These are phyloP conservation scores for Penicillium macrosclerotiorum DNA, from an alignment of 495 filamentous ascomycete species.

Conservation along the genomic window DNA sequence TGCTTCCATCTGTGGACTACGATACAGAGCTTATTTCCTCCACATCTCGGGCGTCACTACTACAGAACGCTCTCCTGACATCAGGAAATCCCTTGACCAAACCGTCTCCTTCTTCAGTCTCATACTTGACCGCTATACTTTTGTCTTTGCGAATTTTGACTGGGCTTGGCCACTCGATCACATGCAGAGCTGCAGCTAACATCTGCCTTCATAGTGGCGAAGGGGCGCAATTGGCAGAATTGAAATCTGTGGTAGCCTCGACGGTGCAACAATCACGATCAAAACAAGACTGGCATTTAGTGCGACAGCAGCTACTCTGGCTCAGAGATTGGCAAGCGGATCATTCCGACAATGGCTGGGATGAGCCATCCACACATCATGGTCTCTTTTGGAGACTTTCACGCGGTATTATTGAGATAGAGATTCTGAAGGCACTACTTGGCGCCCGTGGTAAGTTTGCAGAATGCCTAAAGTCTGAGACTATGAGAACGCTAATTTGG, in stretches of 20 bases:
- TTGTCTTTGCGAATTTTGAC: constrained; percentile 65
- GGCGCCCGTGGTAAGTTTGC: constrained; percentile 58
- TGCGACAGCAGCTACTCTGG: constrained; percentile 73
- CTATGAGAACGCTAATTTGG: constrained; percentile 8
- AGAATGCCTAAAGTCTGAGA: not conserved
- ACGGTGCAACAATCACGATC: constrained; percentile 52
- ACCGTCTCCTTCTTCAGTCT: constrained; percentile 57
- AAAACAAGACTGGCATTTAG: constrained; percentile 64
- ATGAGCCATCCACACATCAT: constrained; percentile 30
- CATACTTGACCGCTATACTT: constrained; percentile 65
- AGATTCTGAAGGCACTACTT: constrained; percentile 72
- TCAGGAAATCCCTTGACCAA: constrained; percentile 65
- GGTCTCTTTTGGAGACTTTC: constrained; percentile 73
- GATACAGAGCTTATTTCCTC: constrained; percentile 39
- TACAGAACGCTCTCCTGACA: constrained; percentile 57
- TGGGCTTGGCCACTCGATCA: constrained; percentile 56
- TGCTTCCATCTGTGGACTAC: constrained; percentile 31
- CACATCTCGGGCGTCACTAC: constrained; percentile 44
- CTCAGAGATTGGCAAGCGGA: constrained; percentile 73
- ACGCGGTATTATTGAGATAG: constrained; percentile 62
- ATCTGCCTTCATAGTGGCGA: constrained; percentile 45
- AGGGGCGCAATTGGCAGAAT: constrained; percentile 63
- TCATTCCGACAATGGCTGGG: constrained; percentile 24
- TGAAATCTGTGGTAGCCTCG: constrained; percentile 60
- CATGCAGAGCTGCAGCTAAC: constrained; percentile 51